Evolutionary conservation across 2,329 filamentous ascomycete species (phyloP), one percentile per base, ranked within the genome.

Genomic region (Aschersonia sp.): DNA sequence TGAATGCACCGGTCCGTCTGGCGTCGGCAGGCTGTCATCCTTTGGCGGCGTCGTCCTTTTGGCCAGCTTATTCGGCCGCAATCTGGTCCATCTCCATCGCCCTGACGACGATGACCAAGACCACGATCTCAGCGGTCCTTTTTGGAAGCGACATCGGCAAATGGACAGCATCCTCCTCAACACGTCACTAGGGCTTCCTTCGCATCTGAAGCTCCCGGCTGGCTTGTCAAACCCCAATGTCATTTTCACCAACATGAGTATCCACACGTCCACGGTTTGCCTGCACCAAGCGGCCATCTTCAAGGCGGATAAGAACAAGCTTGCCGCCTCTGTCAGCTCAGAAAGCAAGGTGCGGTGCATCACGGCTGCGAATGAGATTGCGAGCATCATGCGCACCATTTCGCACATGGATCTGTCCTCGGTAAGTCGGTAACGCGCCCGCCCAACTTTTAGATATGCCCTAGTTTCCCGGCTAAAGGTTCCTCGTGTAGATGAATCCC

Each of bases 241-340:
- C 47, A 80, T 97, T 5, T 97, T 96, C 61, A 80, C 85, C 49
- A 97, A 97, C 58, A 95, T 98, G 87, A 88, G 86, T 60, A 87
- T 98, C 33, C 89, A 97, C 61, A 95, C 92, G 0, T 94, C 89
- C 1, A 88, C 87, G 1, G 97, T 98, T 47, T 97, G 90, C 62
- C 70, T 98, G n/a, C 92, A 98, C 59, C 92, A 98, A 67, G 92
- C 90, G 2, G 92, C 92, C 30, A 97, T 98, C 22, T 96, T 90
- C 73, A 97, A 96, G 62, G 88, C 89, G 0, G 90, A 97, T 57
- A 92, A 88, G 66, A 84, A 95, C 63, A 78, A 80, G 47, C 69
- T 96, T 51, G 81, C 87, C 1, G 69, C 76, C 1, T 81, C 83
- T 14, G 82, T 96, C 44, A 82, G 85, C 53, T 80, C 85, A 1